Conservation (phyloP, 371 early-diverging fungal genomes). For the Mortierella sp. region DNA sequence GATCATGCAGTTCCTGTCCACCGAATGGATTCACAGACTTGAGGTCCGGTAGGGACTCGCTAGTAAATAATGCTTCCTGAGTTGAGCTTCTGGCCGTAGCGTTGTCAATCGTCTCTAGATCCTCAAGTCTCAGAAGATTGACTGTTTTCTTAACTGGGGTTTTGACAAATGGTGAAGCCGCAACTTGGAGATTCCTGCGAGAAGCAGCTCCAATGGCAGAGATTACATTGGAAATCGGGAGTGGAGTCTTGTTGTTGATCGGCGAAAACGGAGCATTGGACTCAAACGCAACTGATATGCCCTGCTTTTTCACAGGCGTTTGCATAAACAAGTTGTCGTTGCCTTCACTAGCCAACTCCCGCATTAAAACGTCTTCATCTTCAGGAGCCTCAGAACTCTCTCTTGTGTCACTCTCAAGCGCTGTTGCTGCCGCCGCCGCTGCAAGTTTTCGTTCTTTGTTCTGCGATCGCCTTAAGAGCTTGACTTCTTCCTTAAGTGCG, state of each 20-base stretch:
- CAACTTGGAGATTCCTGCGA: constrained; percentile 25
- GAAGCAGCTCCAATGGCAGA: constrained; percentile 54
- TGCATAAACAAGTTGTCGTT: constrained; percentile 2
- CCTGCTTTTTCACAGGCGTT: constrained; percentile 24
- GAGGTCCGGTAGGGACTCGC: neutral
- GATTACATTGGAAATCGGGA: constrained; percentile 41
- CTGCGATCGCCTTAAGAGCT: constrained; percentile 28
- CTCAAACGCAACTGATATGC: neutral
- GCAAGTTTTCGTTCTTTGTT: constrained; percentile 26
- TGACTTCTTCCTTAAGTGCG: constrained; percentile 37
- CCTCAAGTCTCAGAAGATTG: constrained; percentile 24
- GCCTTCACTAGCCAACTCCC: neutral
- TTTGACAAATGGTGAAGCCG: constrained; percentile 42
- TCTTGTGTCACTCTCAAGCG: neutral
- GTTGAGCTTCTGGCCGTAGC: no score
- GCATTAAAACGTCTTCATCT: neutral
- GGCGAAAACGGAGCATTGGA: constrained; percentile 19
- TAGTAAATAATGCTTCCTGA: neutral
- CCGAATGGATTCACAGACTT: constrained; percentile 2
- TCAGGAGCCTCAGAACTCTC: neutral
- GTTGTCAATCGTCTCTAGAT: constrained; percentile 13
- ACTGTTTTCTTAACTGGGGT: constrained; percentile 41
- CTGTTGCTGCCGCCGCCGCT: neutral
- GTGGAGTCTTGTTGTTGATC: constrained; percentile 27
- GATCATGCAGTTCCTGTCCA: neutral